phyloP scores from a whole-genome alignment of 228 moss, liverwort and hornwort genomes.

The Sphagnum magellanicum region DNA sequence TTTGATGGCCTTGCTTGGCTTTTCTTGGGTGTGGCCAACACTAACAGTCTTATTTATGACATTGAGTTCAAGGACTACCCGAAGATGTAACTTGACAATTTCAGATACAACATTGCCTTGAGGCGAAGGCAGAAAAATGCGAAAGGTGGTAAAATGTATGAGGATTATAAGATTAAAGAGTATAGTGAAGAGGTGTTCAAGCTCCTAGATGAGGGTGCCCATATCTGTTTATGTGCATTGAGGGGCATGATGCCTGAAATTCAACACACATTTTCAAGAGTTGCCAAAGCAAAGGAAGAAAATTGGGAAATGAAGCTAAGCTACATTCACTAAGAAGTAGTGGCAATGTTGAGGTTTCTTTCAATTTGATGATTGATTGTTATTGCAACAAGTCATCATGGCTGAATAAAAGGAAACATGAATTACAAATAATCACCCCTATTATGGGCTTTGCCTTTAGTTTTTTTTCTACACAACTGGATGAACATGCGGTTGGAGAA shows the following conservation, averaged over 20 bases:
- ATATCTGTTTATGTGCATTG: constrained; percentile 93
- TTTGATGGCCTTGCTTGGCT: constrained; percentile 93
- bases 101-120: constrained; percentile 76
- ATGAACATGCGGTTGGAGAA: no score
- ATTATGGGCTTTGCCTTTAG: no score
- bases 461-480: no score
- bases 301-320: constrained; percentile 71
- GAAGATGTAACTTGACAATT: constrained; percentile 63
- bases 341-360: constrained; percentile 86
- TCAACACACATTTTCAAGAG: constrained; percentile 77
- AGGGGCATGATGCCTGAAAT: constrained; percentile 98
- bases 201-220: constrained; percentile 83
- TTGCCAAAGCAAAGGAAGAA: constrained; percentile 69
- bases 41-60: constrained; percentile 80
- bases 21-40: constrained; percentile 90
- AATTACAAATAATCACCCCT: no score
- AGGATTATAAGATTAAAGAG: constrained; percentile 96
- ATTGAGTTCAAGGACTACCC: constrained; percentile 62
- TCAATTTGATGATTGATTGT: no score
- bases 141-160: constrained; percentile 87
- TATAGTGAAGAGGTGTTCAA: constrained; percentile 77
- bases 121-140: constrained; percentile 77
- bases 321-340: constrained; percentile 86
- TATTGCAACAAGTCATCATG: no score
- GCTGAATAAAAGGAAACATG: no score